Conservation (phyloP, 2,329 filamentous ascomycete genomes). For the Pestalotiopsis sp. region DNA sequence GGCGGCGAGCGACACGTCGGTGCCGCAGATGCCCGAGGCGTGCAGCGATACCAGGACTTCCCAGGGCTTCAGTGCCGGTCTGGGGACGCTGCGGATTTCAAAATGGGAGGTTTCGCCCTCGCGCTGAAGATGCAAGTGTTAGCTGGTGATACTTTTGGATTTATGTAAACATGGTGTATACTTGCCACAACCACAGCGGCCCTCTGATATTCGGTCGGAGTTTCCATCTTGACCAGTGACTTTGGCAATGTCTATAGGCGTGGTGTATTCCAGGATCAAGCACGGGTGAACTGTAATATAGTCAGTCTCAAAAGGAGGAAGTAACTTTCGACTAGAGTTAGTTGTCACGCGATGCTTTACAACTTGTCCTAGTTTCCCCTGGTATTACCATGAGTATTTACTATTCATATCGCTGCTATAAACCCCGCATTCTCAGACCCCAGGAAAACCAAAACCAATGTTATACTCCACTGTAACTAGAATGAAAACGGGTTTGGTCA, state of each 20-base stretch:
- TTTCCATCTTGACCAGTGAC: neutral
- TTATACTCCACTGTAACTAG: neutral
- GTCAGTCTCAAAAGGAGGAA: neutral
- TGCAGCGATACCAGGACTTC: slow-evolving; percentile 38
- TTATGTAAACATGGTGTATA: neutral
- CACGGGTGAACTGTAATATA: neutral
- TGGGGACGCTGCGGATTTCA: slow-evolving; percentile 23
- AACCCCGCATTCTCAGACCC: neutral
- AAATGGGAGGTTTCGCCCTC: slow-evolving; percentile 15
- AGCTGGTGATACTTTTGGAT: neutral
- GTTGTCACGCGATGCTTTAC: neutral
- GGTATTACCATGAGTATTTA: neutral
- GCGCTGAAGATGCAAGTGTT: neutral
- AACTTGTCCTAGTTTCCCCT: neutral
- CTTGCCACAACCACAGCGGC: slow-evolving; percentile 9
- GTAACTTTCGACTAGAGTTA: neutral
- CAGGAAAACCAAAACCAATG: neutral
- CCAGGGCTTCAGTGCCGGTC: slow-evolving; percentile 30
- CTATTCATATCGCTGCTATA: neutral
- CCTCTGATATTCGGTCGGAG: neutral
- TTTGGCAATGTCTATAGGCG: neutral
- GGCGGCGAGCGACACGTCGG: slow-evolving; percentile 39
- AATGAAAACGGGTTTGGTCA: neutral
- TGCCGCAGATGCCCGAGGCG: slow-evolving; percentile 41
- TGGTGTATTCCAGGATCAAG: neutral